Evolutionary conservation across 768 basidiomycete species (phyloP).

Genomic region (Chalciporus pseudorubinellus): DNA sequence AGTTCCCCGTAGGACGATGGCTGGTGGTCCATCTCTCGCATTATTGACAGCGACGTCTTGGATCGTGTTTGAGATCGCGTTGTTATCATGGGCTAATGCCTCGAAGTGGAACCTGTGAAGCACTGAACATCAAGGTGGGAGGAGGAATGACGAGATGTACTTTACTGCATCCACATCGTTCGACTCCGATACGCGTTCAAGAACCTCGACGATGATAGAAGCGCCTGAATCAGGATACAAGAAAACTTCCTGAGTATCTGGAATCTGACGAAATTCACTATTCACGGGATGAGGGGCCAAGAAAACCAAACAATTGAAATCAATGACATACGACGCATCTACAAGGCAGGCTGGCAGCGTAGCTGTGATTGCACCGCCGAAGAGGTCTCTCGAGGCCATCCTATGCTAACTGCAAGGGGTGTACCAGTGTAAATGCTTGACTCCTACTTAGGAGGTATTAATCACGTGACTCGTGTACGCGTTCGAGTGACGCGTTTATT

Average conservation of each 20-base stretch:
- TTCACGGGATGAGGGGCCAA: not conserved
- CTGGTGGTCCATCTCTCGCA: conserved; percentile 47
- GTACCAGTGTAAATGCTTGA: too few species aligned
- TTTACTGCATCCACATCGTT: conserved; percentile 63
- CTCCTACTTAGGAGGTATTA: too few species aligned
- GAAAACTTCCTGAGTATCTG: conserved; percentile 94
- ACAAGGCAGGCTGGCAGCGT: conserved; percentile 54
- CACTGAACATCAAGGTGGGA: conserved; percentile 1
- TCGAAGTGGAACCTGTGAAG: conserved; percentile 81
- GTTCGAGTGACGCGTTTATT: not conserved
- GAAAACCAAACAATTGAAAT: conserved; percentile 8
- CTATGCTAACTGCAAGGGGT: not conserved
- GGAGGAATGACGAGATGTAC: conserved; percentile 40
- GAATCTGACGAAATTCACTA: conserved; percentile 77
- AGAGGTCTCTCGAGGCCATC: conserved; percentile 45
- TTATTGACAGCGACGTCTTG: conserved; percentile 41
- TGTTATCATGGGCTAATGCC: conserved; percentile 89
- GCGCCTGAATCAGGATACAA: conserved; percentile 63
- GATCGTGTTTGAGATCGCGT: conserved; percentile 53
- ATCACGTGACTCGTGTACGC: conserved; percentile 19
- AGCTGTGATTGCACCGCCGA: conserved; percentile 82
- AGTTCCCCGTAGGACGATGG: conserved; percentile 61
- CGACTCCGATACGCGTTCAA: conserved; percentile 64
- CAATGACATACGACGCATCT: conserved; percentile 78
- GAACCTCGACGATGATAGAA: conserved; percentile 82